Base-by-base conservation (phyloP, 2,329 filamentous ascomycete species). In the Endothia cerciana region DNA sequence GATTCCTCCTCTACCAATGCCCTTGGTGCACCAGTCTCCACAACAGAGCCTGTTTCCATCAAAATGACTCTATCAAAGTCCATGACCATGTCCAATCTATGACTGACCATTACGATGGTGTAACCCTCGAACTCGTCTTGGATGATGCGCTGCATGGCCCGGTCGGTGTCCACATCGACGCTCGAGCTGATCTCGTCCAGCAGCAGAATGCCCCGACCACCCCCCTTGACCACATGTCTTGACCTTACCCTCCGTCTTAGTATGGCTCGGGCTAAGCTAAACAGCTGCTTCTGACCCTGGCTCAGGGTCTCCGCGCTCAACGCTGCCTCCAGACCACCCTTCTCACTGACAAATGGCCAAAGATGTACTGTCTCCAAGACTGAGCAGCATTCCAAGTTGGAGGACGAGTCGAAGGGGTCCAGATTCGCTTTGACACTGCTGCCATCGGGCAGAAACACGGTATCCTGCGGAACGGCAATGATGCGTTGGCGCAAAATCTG, bases 101-200 rank as follows among this genome's bases (percentile, higher is more conserved):
- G 82, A 19, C 78, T 79, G 1, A 83, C 78, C 75, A 80, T 81
- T 45, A 83, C 70, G 13, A 91, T 83, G 0, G 89, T 91, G 67
- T 79, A 81, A 4, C 63, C 69, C 4, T 65, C 70, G 68, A 83
- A 81, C 66, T 82, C 79, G 1, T 71, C 57, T 4, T 71, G 67
- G 36, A 82, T 80, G 0, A 81, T 77, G 57, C 74, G 71, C 70
- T 79, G 77, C 79, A 82, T 81, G 7, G 69, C 67, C 33, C 76
- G 73, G 41, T 82, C 80, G 1, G 80, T 82, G 1, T 74, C 74
- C 33, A 74, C 68, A 58, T 83, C 81, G 1, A 82, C 79, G 30
- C 75, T 79, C 4, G 77, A 78, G 30, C 77, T 80, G 3, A 81
- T 76, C 69, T 82, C 81, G 22, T 82, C 80, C 2, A 82, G 72